phyloP scores from a whole-genome alignment of 345 rosid species.

The Ceriops decandra region DNA sequence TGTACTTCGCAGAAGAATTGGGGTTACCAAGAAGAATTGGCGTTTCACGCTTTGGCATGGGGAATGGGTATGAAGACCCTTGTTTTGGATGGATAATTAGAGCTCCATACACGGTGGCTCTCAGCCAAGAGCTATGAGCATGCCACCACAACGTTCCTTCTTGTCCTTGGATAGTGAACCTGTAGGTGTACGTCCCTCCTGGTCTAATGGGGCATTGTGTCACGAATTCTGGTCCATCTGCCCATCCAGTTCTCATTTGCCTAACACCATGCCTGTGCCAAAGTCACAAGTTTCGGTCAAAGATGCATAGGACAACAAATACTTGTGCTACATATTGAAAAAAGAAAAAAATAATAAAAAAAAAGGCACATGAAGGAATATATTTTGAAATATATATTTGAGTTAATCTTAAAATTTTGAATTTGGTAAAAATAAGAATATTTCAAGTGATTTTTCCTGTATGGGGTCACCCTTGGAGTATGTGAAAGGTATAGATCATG shows the following conservation, averaged over 20 bases:
- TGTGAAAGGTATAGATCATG: too few species aligned
- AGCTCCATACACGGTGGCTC: constrained; percentile 94
- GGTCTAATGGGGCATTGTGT: constrained; percentile 96
- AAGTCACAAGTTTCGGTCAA: neutral
- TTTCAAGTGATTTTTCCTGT: too few species aligned
- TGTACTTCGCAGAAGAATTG: too few species aligned
- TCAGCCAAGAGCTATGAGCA: constrained; percentile 95
- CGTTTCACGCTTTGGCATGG: constrained; percentile 64
- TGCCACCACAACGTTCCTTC: constrained; percentile 99
- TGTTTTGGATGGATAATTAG: constrained; percentile 56
- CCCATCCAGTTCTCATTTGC: constrained; percentile 87
- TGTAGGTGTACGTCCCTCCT: constrained; percentile 70
- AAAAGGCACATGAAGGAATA: too few species aligned
- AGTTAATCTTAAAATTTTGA: too few species aligned
- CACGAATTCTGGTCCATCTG: constrained; percentile 94
- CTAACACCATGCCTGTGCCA: constrained; percentile 75
- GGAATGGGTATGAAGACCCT: constrained; percentile 67
- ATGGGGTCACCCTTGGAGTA: too few species aligned
- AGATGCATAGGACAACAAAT: too few species aligned
- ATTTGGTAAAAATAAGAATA: too few species aligned
- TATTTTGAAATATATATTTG: too few species aligned
- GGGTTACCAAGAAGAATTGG: constrained; percentile 64
- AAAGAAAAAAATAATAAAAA: too few species aligned
- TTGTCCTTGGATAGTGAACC: constrained; percentile 82
- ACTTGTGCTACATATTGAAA: too few species aligned